Evolutionary conservation across 108 stramenopile genomes (phyloP).

Genomic region (Nannochloropsis gaditana): DNA sequence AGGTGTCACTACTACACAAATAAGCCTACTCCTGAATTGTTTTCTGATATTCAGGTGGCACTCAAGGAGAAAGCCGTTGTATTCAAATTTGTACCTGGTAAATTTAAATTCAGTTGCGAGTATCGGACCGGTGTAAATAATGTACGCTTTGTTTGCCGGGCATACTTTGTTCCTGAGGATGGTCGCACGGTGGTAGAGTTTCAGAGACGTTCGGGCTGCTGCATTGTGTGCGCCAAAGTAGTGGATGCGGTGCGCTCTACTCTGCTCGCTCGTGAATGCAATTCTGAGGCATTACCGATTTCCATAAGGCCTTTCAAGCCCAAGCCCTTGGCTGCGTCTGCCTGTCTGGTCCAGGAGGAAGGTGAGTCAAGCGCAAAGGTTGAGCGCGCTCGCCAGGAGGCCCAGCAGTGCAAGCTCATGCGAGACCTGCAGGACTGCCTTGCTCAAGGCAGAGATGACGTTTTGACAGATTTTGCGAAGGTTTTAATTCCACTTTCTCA

Average conservation of each 20-base stretch:
- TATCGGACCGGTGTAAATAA: background rate
- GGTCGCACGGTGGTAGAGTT: background rate
- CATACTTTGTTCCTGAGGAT: background rate
- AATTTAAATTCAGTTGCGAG: background rate
- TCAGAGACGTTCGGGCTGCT: background rate
- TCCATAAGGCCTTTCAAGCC: background rate
- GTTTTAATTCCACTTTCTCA: background rate
- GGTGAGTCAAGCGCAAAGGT: background rate
- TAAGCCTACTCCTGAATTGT: background rate
- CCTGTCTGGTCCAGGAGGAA: background rate
- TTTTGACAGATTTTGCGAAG: background rate
- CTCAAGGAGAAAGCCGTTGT: background rate
- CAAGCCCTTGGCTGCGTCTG: background rate
- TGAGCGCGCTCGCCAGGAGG: background rate
- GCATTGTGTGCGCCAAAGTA: constrained; percentile 6
- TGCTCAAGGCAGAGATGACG: background rate
- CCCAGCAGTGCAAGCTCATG: background rate
- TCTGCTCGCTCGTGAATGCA: constrained; percentile 4
- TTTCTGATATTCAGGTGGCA: constrained; percentile 15
- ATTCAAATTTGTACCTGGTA: background rate
- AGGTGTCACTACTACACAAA: constrained; percentile 7
- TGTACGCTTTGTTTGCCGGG: background rate
- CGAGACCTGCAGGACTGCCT: background rate
- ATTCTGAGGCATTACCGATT: background rate
- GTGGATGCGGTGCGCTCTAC: constrained; percentile 16